Base-by-base conservation (phyloP, 306 rosid genomes). In the Cucumis cinereus region DNA sequence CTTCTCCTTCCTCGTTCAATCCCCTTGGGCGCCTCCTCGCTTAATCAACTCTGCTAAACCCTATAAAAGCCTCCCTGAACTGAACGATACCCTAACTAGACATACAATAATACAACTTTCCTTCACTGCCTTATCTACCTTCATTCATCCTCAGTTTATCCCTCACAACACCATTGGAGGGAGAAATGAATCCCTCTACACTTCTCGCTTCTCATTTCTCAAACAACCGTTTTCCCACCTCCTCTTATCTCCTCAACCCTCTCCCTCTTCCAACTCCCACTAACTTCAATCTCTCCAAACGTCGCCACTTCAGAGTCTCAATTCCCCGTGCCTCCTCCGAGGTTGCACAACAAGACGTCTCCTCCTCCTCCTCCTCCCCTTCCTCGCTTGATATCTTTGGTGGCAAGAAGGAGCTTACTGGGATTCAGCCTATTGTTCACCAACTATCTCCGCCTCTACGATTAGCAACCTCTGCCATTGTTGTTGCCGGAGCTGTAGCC, bases 401-500 rank as follows among this genome's bases (percentile, higher is more conserved):
- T 4, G 82, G 83, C 2, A 75, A 26, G 41, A 90, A 84, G 82
- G 97, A 94, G 82, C 93, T 95, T 40, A 84, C 82, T 1, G 99
- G 99, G 22, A 71, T 95, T 11, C 93, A 94, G 50, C 82, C 89
- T 6, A 45, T 95, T 6, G 96, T 89, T 14, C 97, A 85, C 81
- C 84, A 77, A 38, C 57, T 95, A 0, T 79, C 98, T 6, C 92
- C 92, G 76, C 96, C 97, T 20, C 69, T 86, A 1, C 82, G 99
- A 40, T 62, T 92, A 2, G 99, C 89, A 1, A 84, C 83, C 38
- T 95, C 99, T 4, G 99, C 90, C 7, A 62, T 95, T 67, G 55
- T 95, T 50, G 64, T 95, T 0, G 96, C 96, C 33, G 93, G 97
- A 16, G 97, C 98, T 9, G 81, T 82, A 0, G 96, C 96, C 0